Conservation (phyloP, 805 yeast genomes). For the Cyberlindnera subsufficiens region DNA sequence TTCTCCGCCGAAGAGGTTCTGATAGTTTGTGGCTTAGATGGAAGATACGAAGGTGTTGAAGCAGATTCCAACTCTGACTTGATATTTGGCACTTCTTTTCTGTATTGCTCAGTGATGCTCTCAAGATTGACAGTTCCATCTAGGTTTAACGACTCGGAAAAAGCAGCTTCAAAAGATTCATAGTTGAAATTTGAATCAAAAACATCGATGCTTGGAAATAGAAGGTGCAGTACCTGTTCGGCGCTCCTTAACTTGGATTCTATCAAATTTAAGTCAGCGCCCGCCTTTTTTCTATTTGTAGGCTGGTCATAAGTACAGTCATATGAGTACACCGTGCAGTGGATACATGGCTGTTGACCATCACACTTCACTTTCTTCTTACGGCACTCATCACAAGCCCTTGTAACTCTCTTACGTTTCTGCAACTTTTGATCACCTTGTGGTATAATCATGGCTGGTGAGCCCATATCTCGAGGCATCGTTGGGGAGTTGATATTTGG, state of each 20-base stretch:
- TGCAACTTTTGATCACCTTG: constrained; percentile 15
- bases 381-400: constrained; percentile 75
- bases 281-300: constrained; percentile 36
- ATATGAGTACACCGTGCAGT: constrained; percentile 75
- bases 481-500: not conserved
- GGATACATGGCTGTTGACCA: constrained; percentile 72
- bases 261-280: constrained; percentile 25
- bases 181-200: constrained; percentile 25
- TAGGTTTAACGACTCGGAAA: not conserved
- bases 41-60: constrained; percentile 2
- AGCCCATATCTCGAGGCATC: constrained; percentile 4
- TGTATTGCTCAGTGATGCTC: constrained; percentile 9
- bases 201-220: constrained; percentile 36
- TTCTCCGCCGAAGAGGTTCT: not conserved
- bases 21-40: not conserved
- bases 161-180: constrained; percentile 18
- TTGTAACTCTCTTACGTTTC: constrained; percentile 59
- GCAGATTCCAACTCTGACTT: constrained; percentile 3
- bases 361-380: constrained; percentile 76
- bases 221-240: constrained; percentile 27
- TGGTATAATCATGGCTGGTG: constrained; percentile 5
- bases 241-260: constrained; percentile 31
- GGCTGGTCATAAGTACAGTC: constrained; percentile 77
- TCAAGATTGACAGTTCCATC: constrained; percentile 4
- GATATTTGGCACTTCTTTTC: constrained; percentile 2